Base-by-base conservation (phyloP, 2,329 filamentous ascomycete species). In the Chaetomium olivaceum region DNA sequence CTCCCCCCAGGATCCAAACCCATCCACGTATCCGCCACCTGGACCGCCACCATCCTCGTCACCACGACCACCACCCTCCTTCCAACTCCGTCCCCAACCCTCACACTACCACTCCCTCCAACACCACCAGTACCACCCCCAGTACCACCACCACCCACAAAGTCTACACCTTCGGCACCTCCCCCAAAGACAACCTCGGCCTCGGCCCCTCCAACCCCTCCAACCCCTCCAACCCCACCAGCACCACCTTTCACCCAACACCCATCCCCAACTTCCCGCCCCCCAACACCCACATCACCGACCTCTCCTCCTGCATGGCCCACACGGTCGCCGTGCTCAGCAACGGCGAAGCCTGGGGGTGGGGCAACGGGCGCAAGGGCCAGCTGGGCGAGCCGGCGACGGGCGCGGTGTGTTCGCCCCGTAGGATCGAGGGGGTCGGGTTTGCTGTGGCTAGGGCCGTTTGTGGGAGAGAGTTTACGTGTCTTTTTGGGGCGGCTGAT, bases 391-490 rank as follows among this genome's bases (percentile, higher is more conserved):
- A 80, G 51, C 83, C 84, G 0, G 78, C 54, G 1, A n/a, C 79
- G 31, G 80, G 79, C 6, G 74, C 88, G 31, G 75, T 89, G 2
- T 83, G 85, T 77, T 73, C 73, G 19, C 92, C 92, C 5, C 80
- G 85, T 11, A 88, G 82, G 76, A 83, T 96, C 25, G 78, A 79
- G 19, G 78, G 80, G 2, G 76, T 85, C 23, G 74, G 77, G 4
- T 96, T 96, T 75, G 79, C 77, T n/a, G 89, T 89, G 2, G 76
- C 77, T 14, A 83, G 85, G 68, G 92, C 87, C 1, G 87, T 90
- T 0, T 96, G 93, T 75, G 93, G 93, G 9, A 87, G 91, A 68
- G 92, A 97, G 68, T 94, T 96, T 72, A 96, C 93, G 0, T 91
- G 89, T 73, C 75, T 97, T 5, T 82, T 91, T 48, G 83, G 84